A percentile compares a stretch with the other conserved stretches of the same genome.
These are phyloP conservation scores for Schizosaccharomyces octosporus DNA, from an alignment of 805 yeast genomes.

Conservation along the genomic window DNA sequence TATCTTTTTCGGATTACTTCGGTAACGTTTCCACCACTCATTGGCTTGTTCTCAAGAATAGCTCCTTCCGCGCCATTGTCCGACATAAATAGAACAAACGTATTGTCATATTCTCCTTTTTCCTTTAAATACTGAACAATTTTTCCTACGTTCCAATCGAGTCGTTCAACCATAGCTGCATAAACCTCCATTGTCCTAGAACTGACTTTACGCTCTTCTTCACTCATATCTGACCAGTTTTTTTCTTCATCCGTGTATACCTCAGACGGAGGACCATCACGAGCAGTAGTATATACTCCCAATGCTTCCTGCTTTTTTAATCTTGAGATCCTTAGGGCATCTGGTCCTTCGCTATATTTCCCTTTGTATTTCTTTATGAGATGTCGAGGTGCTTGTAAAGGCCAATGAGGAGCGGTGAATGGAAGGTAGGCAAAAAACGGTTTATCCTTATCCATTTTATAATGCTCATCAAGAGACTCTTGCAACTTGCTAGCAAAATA, in stretches of 20 bases:
- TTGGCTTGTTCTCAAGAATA: constrained; percentile 31
- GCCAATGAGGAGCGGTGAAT: constrained; percentile 47
- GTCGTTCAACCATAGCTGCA: constrained; percentile 38
- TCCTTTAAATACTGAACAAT: constrained; percentile 15
- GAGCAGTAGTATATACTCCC: background rate
- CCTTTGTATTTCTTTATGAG: constrained; percentile 20
- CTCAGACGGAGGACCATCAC: background rate
- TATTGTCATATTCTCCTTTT: constrained; percentile 26
- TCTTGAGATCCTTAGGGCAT: background rate
- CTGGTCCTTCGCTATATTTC: background rate
- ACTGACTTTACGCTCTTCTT: constrained; percentile 18
- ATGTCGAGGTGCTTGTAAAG: constrained; percentile 32
- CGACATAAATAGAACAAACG: constrained; percentile 33
- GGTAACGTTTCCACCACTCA: constrained; percentile 10
- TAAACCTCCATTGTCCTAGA: constrained; percentile 28
- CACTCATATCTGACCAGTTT: background rate
- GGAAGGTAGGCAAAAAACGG: constrained; percentile 27
- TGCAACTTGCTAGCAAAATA: background rate
- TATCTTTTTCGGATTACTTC: constrained; percentile 10
- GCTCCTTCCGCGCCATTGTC: constrained; percentile 46
- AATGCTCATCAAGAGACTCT: background rate
- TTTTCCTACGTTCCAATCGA: constrained; percentile 27
- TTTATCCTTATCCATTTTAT: no score
- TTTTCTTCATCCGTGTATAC: background rate
- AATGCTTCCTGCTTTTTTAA: background rate